phyloP scores from a whole-genome alignment of 768 basidiomycete genomes.

The Sporobolomyces pararoseus region DNA sequence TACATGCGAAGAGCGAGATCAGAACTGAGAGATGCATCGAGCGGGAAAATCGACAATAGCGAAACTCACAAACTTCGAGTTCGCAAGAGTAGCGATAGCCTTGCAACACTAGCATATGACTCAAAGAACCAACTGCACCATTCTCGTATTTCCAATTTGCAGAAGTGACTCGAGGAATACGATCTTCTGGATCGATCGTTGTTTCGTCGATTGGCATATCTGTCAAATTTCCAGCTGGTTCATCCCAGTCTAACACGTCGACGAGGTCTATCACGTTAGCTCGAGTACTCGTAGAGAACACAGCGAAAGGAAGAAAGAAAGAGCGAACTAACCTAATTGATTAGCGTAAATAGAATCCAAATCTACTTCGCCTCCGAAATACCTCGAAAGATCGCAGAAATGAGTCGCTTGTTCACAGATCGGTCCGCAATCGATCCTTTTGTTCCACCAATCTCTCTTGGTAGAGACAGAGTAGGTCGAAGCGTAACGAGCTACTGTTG shows the following conservation, averaged over 20 bases:
- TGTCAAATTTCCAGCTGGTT: constrained; percentile 76
- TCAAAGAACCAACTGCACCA: constrained; percentile 88
- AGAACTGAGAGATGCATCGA: no score
- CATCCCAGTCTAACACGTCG: constrained; percentile 49
- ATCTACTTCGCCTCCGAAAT: constrained; percentile 94
- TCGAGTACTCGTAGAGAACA: no score
- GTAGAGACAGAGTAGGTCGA: constrained; percentile 53
- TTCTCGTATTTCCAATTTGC: constrained; percentile 95
- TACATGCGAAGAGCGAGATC: no score
- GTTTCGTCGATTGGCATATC: constrained; percentile 79
- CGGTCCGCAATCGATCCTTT: constrained; percentile 65
- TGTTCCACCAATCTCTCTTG: constrained; percentile 90
- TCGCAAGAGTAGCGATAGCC: constrained; percentile 72
- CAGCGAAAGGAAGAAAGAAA: no score
- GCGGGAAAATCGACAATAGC: neutral
- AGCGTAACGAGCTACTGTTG: constrained; percentile 90
- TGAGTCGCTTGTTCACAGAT: constrained; percentile 91
- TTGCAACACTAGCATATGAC: constrained; percentile 82
- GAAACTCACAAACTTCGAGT: neutral
- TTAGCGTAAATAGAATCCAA: constrained; percentile 65
- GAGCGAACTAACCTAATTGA: constrained; percentile 81
- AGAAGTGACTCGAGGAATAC: constrained; percentile 86
- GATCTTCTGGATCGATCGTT: constrained; percentile 66
- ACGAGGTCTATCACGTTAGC: no score
- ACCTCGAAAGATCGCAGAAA: constrained; percentile 68